These are phyloP conservation scores for Pestalotiopsis sp. DNA, from an alignment of 2,329 filamentous ascomycete species.

Conservation along the genomic window DNA sequence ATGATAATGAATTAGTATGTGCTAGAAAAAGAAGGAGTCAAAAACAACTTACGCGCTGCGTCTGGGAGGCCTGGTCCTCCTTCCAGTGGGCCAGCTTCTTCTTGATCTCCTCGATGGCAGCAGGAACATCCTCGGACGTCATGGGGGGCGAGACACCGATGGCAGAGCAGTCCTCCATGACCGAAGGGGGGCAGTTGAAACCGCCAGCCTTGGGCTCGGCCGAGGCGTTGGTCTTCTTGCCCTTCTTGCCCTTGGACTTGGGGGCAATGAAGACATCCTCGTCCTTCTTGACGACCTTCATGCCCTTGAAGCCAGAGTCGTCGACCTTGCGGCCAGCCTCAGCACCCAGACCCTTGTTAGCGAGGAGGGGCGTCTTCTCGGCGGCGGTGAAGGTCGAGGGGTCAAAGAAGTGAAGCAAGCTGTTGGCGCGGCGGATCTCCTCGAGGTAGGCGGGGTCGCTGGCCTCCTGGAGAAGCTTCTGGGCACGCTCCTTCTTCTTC, in stretches of 20 bases:
- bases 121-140: conserved; percentile 79
- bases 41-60: conserved; percentile 72
- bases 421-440: conserved; percentile 87
- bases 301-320: conserved; percentile 81
- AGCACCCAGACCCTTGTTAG: conserved; percentile 74
- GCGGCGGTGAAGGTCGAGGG: conserved; percentile 61
- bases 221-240: conserved; percentile 67
- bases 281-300: conserved; percentile 81
- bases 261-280: conserved; percentile 77
- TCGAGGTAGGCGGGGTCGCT: conserved; percentile 87
- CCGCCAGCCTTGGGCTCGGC: conserved; percentile 38
- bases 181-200: conserved; percentile 86
- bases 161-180: conserved; percentile 87
- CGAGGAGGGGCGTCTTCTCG: conserved; percentile 64
- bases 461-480: conserved; percentile 78
- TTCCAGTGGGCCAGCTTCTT: conserved; percentile 93
- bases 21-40: background rate
- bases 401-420: conserved; percentile 89
- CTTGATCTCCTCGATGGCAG: conserved; percentile 84
- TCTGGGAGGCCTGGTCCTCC: conserved; percentile 85
- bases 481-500: conserved; percentile 74
- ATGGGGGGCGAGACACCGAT: conserved; percentile 88
- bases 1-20: conserved; percentile 28
- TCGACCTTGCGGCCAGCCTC: conserved; percentile 83
- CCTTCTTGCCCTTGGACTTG: conserved; percentile 87